Evolutionary conservation across 805 yeast genomes (phyloP).

Genomic region (Ascoidea asiatica): DNA sequence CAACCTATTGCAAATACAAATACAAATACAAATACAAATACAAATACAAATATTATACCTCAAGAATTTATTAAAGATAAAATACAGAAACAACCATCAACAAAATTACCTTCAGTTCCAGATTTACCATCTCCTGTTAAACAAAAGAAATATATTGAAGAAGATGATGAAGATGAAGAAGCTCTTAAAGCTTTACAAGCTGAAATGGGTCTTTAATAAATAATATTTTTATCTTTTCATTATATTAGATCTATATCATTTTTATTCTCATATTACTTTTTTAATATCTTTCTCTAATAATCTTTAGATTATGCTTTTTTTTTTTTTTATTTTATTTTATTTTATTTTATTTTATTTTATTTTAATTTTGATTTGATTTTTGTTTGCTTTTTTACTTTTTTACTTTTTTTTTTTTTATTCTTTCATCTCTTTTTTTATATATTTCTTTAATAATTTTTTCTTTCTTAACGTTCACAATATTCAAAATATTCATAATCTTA

Average conservation of each 20-base stretch:
- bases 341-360: too few species aligned
- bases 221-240: not conserved
- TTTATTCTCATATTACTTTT: too few species aligned
- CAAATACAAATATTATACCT: not conserved
- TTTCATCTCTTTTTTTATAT: not conserved
- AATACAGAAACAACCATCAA: constrained; percentile 1
- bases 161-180: constrained; percentile 72
- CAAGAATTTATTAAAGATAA: not conserved
- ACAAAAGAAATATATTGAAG: constrained; percentile 26
- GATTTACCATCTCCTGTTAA: constrained; percentile 27
- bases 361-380: too few species aligned
- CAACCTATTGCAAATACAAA: constrained; percentile 39
- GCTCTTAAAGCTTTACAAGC: constrained; percentile 73
- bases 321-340: too few species aligned
- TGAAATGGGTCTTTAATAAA: constrained; percentile 60
- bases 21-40: constrained; percentile 5
- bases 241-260: too few species aligned
- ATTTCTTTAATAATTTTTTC: too few species aligned
- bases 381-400: not conserved
- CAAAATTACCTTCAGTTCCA: constrained; percentile 18
- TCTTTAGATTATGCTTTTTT: too few species aligned
- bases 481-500: too few species aligned
- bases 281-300: too few species aligned
- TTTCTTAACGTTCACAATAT: too few species aligned
- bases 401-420: not conserved